Evolutionary conservation across 2,329 filamentous ascomycete species (phyloP), one percentile per base, ranked within the genome.

Genomic region (Aspergillus floridensis): DNA sequence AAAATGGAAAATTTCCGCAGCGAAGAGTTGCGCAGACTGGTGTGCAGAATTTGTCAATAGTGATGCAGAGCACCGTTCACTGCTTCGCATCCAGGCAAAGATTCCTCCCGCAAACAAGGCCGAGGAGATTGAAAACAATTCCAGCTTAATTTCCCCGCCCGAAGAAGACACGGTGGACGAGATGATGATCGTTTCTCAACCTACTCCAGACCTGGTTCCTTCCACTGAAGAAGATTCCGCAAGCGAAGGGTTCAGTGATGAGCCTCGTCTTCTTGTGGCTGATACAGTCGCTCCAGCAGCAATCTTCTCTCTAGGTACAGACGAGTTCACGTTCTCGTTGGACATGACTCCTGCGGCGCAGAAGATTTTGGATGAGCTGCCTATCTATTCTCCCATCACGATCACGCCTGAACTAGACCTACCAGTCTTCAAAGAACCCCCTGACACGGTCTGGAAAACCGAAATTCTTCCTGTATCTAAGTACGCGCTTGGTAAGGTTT

Each of bases 1-100:
- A 46, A 96, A 96, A 73, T 96, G 93, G 92, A 98, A 97, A 77
- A 87, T 86, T 70, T 85, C 89, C 2, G 84, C 89, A 38, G 93
- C 93, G 5, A 88, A 88, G 59, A 92, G 88, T 59, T 81, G 96
- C 60, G 95, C 92, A 1, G 81, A 88, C 68, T 90, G 89, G 68
- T 98, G 93, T 74, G 91, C 89, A 0, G 88, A 93, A 66, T 99
- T 91, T 85, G 84, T 92, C 41, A 82, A 84, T 22, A 84, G 88
- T 41, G 82, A 80, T 38, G 76, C 81, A 4, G 86, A 89, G 64
- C 85, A 89, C 59, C 85, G 87, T 51, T 82, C 82, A 59, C 72
- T 81, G 2, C 80, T 97, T 59, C 92, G 93, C 68, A 84, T 96
- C 24, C 52, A 81, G 47, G 79, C 81, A 1, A 79, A 74, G 64